A percentile compares a stretch with the other conserved stretches of the same genome.
These are phyloP conservation scores for Phytopythium oedochilum DNA, from an alignment of 352 stramenopile species.

Conservation along the genomic window DNA sequence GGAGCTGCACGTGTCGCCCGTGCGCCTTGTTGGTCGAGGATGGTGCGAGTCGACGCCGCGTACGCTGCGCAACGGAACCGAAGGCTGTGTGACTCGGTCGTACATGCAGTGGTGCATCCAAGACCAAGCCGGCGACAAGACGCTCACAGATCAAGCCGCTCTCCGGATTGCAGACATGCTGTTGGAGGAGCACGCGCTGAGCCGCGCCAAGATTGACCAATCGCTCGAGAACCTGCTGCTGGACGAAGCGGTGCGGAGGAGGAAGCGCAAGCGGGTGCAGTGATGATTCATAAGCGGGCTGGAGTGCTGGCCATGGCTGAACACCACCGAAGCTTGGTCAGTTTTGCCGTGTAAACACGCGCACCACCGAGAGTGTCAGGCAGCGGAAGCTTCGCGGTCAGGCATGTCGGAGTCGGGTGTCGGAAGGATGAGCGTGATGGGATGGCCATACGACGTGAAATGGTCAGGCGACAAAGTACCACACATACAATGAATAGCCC, in stretches of 20 bases:
- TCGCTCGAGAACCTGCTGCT: constrained; percentile 28
- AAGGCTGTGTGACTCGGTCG: not conserved
- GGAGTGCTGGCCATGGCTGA: too few species aligned
- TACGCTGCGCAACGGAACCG: not conserved
- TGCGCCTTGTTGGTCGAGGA: not conserved
- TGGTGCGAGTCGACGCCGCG: not conserved
- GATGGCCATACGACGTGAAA: too few species aligned
- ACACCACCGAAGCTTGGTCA: too few species aligned
- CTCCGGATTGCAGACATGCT: constrained; percentile 14
- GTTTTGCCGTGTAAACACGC: too few species aligned
- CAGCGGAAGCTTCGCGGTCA: too few species aligned
- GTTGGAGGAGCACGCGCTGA: constrained; percentile 12
- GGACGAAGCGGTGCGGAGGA: constrained; percentile 12
- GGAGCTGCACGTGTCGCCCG: not conserved
- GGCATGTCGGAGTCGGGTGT: too few species aligned
- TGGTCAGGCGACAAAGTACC: too few species aligned
- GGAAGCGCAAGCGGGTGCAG: not conserved
- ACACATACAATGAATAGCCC: too few species aligned
- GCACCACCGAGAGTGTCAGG: too few species aligned
- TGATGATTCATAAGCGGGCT: too few species aligned
- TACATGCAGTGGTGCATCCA: not conserved
- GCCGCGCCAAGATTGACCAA: constrained; percentile 18
- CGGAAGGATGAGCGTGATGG: too few species aligned
- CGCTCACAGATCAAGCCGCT: not conserved
- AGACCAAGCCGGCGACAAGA: not conserved